Evolutionary conservation across 2,329 filamentous ascomycete species (phyloP), one percentile per base, ranked within the genome.

Genomic region (Didymosphaeria variabile): DNA sequence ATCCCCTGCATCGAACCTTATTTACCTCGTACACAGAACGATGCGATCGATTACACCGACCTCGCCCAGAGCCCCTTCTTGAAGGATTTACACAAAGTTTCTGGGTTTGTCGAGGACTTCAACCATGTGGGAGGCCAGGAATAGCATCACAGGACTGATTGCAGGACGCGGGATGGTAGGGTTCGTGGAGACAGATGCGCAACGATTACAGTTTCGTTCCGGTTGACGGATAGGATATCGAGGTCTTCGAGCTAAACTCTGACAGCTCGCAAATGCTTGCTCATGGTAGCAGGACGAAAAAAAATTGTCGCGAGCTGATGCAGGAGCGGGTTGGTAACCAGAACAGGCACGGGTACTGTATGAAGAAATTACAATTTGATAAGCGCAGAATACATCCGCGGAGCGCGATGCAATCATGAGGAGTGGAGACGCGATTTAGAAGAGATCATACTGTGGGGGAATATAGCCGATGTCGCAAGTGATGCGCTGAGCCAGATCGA

Each of bases 1-100:
- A 26, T 55, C 17, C 26, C 26, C 38, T 55, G 52, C 38, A 21
- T 45, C 38, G 26, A 44, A 55, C 23, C 21, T 32, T 44, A 45
- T 32, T 55, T 32, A 44, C 23, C 23, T 26, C 21, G 52, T 13
- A 44, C 17, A 17, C n/a, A 44, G 17, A 17, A 44, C 32, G 21
- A 15, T 15, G 19, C 49, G 49, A 21, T 23, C 21, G 12, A n/a
- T 38, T 26, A 26, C 49, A 52, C 49, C n/a, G 19, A n/a, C 19
- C 49, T 26, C 19, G 19, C 21, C 17, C 32, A 17, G 40, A 2
- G 19, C 13, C 34, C n/a, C 19, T 31, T 31, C 10, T 40, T 10
- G 15, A 7, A 52, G n/a, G 9, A 12, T 19, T 26, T 52, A n/a
- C 38, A 38, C 7, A 3, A 6, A 36, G 3, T 23, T 23, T 23